Percentiles rank a stretch among this genome's conserved stretches.
These are phyloP conservation scores for Chloris gayana DNA, from an alignment of 176 grass and related monocot species.

Conservation along the genomic window DNA sequence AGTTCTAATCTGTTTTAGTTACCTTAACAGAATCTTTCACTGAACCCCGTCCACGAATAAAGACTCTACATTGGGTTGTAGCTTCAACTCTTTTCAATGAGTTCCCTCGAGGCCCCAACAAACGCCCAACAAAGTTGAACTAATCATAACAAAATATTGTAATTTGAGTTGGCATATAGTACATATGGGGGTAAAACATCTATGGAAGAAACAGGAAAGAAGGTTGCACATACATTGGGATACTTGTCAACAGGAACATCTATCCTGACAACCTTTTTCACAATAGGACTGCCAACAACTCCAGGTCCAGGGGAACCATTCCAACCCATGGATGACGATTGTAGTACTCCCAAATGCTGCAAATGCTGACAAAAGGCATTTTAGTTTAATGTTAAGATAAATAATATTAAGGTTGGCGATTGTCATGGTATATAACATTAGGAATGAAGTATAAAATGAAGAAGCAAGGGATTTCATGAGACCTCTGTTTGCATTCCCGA, in stretches of 20 bases:
- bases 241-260: constrained; percentile 85
- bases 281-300: constrained; percentile 41
- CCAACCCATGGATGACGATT: constrained; percentile 55
- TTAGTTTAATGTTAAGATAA: constrained; percentile 1
- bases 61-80: constrained; percentile 94
- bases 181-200: constrained; percentile 15
- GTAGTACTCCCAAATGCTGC: constrained; percentile 57
- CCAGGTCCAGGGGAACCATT: constrained; percentile 60
- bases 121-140: constrained; percentile 98
- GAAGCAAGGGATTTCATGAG: constrained; percentile 23
- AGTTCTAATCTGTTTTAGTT: constrained; percentile 46
- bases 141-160: constrained; percentile 48
- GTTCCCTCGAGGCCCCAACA: constrained; percentile 95
- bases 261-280: constrained; percentile 83
- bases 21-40: constrained; percentile 97
- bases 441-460: constrained; percentile 30
- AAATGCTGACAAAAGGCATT: constrained; percentile 27
- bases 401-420: background rate
- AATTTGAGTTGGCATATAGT: constrained; percentile 35
- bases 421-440: constrained; percentile 2
- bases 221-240: constrained; percentile 66
- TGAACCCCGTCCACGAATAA: constrained; percentile 89
- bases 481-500: constrained; percentile 85
- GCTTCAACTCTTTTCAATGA: constrained; percentile 99
- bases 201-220: constrained; percentile 1